Evolutionary conservation across 768 basidiomycete genomes (phyloP).

Genomic region (Naganishia randhawae): DNA sequence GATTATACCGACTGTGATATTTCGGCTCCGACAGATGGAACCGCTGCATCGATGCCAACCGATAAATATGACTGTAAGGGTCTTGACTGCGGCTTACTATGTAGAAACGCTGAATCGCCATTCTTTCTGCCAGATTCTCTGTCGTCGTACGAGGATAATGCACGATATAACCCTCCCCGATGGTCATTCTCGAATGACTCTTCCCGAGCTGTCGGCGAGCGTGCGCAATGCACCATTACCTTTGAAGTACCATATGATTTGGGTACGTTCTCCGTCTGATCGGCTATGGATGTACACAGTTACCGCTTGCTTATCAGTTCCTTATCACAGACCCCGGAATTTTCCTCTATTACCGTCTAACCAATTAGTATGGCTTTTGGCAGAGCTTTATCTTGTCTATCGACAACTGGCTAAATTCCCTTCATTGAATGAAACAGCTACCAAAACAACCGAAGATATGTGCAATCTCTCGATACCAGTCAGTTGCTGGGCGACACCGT

Average conservation of each 20-base stretch:
- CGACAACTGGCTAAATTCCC: background rate
- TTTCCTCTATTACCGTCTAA: slow-evolving; percentile 83
- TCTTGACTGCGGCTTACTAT: background rate
- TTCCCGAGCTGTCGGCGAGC: slow-evolving; percentile 53
- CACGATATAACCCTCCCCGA: slow-evolving; percentile 57
- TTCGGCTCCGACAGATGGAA: slow-evolving; percentile 54
- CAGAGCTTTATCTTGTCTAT: background rate
- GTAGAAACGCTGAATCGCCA: background rate
- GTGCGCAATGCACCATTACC: slow-evolving; percentile 67
- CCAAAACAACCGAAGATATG: slow-evolving; percentile 97
- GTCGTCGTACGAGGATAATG: slow-evolving; percentile 53
- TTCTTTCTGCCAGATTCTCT: slow-evolving; percentile 39
- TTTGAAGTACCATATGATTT: slow-evolving; percentile 80
- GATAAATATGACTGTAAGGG: slow-evolving; percentile 45
- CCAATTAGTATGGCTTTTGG: slow-evolving; percentile 45
- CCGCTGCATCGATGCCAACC: slow-evolving; percentile 59
- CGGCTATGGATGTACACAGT: background rate
- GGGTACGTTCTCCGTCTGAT: slow-evolving; percentile 32
- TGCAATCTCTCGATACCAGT: slow-evolving; percentile 77
- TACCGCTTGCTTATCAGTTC: background rate
- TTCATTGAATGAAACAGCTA: slow-evolving; percentile 61
- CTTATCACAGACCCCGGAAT: slow-evolving; percentile 58
- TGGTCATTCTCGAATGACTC: slow-evolving; percentile 68
- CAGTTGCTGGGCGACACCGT: slow-evolving; percentile 70
- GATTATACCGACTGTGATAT: slow-evolving; percentile 92